Conservation (phyloP, 2,329 filamentous ascomycete genomes). For the Penicillium sp. region DNA sequence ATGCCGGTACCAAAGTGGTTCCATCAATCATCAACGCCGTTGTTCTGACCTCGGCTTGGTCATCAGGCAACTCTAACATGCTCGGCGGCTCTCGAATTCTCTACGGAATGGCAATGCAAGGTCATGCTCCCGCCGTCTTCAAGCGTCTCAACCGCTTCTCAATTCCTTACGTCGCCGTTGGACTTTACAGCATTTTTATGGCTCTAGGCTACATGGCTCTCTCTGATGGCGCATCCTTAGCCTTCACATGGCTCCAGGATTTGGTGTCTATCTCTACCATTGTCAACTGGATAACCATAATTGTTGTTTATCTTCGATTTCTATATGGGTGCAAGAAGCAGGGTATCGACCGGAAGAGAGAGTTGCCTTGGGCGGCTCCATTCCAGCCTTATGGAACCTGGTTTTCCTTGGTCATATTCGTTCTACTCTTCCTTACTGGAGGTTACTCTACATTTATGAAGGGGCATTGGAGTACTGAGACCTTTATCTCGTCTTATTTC, state of each 20-base stretch:
- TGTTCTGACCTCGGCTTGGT: constrained; percentile 42
- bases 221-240: constrained; percentile 58
- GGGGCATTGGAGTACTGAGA: constrained; percentile 58
- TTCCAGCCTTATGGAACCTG: constrained; percentile 68
- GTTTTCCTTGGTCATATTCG: constrained; percentile 60
- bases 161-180: constrained; percentile 64
- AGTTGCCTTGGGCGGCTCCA: constrained; percentile 57
- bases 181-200: constrained; percentile 59
- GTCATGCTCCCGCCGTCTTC: constrained; percentile 46
- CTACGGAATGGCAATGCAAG: constrained; percentile 47
- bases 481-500: constrained; percentile 64
- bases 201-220: constrained; percentile 69
- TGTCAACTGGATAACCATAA: constrained; percentile 68
- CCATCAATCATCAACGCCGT: constrained; percentile 34
- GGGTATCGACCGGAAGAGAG: constrained; percentile 38
- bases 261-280: constrained; percentile 52
- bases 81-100: constrained; percentile 46
- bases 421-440: constrained; percentile 69
- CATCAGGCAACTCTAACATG: constrained; percentile 50
- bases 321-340: constrained; percentile 52
- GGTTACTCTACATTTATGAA: constrained; percentile 61
- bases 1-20: constrained; percentile 46
- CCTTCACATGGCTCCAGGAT: constrained; percentile 72
- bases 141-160: constrained; percentile 51
- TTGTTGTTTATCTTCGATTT: constrained; percentile 60